These are phyloP conservation scores for Pseudonitzschia delicatissima DNA, from an alignment of 108 stramenopile species.

Conservation along the genomic window DNA sequence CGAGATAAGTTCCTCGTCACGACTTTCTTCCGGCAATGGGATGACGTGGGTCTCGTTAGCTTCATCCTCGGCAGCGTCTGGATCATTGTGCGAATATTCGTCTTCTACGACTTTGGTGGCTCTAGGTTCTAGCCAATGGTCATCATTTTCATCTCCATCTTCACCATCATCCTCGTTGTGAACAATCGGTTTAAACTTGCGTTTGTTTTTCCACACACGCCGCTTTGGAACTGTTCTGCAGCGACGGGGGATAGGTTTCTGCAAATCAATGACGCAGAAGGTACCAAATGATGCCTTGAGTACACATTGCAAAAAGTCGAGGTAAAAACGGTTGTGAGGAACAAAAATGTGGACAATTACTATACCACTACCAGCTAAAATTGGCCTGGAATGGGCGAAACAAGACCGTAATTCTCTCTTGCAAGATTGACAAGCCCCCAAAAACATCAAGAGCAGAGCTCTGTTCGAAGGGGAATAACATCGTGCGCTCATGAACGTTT, in stretches of 20 bases:
- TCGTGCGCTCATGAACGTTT: constrained; percentile 33
- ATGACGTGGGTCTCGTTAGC: background rate
- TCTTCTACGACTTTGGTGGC: constrained; percentile 11
- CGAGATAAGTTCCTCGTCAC: constrained; percentile 10
- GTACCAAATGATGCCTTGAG: constrained; percentile 67
- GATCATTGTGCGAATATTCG: constrained; percentile 4
- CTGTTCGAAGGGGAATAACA: constrained; percentile 30
- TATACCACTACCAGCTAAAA: constrained; percentile 39
- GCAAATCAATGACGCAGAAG: constrained; percentile 67
- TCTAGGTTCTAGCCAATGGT: constrained; percentile 9
- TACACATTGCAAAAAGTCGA: background rate
- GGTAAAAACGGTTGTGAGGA: constrained; percentile 4
- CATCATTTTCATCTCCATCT: constrained; percentile 16
- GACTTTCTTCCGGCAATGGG: background rate
- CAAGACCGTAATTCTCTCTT: constrained; percentile 27
- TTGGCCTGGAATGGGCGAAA: constrained; percentile 39
- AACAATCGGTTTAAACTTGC: constrained; percentile 18
- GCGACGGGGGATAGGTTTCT: constrained; percentile 48
- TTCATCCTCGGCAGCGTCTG: constrained; percentile 1
- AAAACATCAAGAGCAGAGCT: constrained; percentile 19
- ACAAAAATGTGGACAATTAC: constrained; percentile 42
- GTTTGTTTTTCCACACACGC: constrained; percentile 39
- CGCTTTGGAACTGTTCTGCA: constrained; percentile 62
- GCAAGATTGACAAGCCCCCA: constrained; percentile 64
- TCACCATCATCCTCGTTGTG: constrained; percentile 12